Evolutionary conservation across 1,139 yeast species (phyloP).

Genomic region (Pichiaceae sp.): DNA sequence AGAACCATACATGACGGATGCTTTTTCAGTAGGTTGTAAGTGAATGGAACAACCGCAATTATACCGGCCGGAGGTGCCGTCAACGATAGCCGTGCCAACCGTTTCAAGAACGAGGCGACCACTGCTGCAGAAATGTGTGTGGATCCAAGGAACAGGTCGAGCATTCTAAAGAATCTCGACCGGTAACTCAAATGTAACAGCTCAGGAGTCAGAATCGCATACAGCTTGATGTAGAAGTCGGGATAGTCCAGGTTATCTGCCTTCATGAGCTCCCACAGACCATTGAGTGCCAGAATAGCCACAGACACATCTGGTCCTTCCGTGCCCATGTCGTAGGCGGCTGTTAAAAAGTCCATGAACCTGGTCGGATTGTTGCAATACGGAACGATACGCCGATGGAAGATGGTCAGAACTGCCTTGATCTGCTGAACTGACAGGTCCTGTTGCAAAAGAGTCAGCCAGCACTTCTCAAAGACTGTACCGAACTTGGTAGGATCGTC

Average conservation of each 20-base stretch:
- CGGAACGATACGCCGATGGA: constrained; percentile 84
- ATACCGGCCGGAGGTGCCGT: constrained; percentile 88
- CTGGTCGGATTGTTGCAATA: constrained; percentile 70
- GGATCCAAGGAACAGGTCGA: constrained; percentile 79
- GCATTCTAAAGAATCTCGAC: constrained; percentile 78
- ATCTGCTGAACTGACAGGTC: constrained; percentile 42
- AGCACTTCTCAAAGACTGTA: constrained; percentile 59
- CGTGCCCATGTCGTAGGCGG: constrained; percentile 50
- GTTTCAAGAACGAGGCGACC: constrained; percentile 85
- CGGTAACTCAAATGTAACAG: constrained; percentile 72
- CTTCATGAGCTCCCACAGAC: constrained; percentile 80
- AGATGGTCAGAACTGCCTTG: constrained; percentile 55
- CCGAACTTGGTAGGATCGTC: constrained; percentile 52
- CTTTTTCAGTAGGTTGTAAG: constrained; percentile 78
- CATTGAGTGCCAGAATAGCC: constrained; percentile 78
- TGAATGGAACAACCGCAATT: constrained; percentile 81
- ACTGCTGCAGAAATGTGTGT: constrained; percentile 80
- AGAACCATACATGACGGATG: constrained; percentile 93
- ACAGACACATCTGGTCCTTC: constrained; percentile 41
- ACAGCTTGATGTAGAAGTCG: constrained; percentile 75
- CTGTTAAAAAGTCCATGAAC: constrained; percentile 89
- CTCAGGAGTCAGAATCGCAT: constrained; percentile 68
- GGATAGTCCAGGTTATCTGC: constrained; percentile 86
- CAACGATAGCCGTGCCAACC: constrained; percentile 64
- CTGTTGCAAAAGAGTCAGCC: constrained; percentile 45